Percentiles rank a stretch among this genome's conserved stretches.
These are phyloP conservation scores for Phytophthora tentaculata DNA, from an alignment of 352 stramenopile species.

Conservation along the genomic window DNA sequence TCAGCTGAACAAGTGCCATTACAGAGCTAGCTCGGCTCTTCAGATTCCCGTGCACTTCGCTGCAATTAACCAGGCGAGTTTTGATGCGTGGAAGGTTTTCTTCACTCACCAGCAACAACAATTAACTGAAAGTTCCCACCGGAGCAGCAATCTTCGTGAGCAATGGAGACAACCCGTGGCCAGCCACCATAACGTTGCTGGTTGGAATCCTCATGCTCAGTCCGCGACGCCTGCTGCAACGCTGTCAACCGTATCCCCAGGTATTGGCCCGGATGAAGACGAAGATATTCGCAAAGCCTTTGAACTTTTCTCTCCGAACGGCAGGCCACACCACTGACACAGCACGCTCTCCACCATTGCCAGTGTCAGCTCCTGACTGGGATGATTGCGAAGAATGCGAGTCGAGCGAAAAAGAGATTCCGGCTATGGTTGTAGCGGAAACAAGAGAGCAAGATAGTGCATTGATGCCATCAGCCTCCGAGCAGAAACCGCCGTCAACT, in stretches of 20 bases:
- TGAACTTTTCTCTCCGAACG: conserved; percentile 56
- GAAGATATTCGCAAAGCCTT: conserved; percentile 63
- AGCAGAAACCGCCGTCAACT: conserved; percentile 44
- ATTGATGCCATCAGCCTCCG: neutral
- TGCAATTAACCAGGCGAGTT: conserved; percentile 48
- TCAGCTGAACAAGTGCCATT: conserved; percentile 42
- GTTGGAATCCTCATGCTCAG: conserved; percentile 16
- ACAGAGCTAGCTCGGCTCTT: conserved; percentile 35
- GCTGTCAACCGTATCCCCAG: conserved; percentile 10
- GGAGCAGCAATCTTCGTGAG: conserved; percentile 5
- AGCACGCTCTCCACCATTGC: conserved; percentile 26
- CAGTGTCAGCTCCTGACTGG: conserved; percentile 58
- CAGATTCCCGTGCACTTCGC: conserved; percentile 65
- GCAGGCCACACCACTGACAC: conserved; percentile 9
- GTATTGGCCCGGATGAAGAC: too few species aligned
- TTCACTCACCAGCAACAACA: conserved; percentile 63
- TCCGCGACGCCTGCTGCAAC: too few species aligned
- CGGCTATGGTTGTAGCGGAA: neutral
- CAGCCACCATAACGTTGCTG: conserved; percentile 10
- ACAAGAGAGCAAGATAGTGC: conserved; percentile 14
- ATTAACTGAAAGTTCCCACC: conserved; percentile 11
- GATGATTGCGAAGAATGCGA: conserved; percentile 34
- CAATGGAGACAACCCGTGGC: conserved; percentile 6
- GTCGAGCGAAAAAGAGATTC: conserved; percentile 9
- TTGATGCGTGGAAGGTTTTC: conserved; percentile 67